Evolutionary conservation across 805 yeast genomes (phyloP).

Genomic region (Metschnikowia picachoensis): DNA sequence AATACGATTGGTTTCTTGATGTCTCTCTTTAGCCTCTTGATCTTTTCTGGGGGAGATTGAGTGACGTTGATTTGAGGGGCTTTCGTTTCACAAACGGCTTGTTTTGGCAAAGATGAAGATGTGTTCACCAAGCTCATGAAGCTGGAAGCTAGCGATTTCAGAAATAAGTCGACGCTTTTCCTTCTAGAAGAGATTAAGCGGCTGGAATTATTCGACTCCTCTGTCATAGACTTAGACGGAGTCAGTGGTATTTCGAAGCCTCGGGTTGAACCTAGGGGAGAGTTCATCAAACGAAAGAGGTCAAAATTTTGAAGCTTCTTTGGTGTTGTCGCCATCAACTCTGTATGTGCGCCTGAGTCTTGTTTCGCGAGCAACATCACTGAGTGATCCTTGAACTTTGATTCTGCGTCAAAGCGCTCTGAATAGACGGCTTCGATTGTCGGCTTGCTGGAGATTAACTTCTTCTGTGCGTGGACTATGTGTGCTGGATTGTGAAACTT

Average conservation of each 20-base stretch:
- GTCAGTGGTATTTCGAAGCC: slow-evolving; percentile 2
- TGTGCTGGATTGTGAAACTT: slow-evolving; percentile 39
- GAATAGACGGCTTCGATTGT: slow-evolving; percentile 32
- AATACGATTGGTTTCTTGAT: slow-evolving; percentile 23
- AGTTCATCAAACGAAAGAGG: slow-evolving; percentile 19
- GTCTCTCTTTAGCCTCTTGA: slow-evolving; percentile 14
- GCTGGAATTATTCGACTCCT: neutral
- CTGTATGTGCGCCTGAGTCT: neutral
- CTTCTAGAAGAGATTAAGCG: slow-evolving; percentile 7
- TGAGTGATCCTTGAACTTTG: slow-evolving; percentile 17
- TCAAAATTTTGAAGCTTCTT: slow-evolving; percentile 17
- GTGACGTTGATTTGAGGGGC: neutral
- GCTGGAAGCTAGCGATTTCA: slow-evolving; percentile 31
- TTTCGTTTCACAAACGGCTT: neutral
- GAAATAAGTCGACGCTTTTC: slow-evolving; percentile 20
- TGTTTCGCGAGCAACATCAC: slow-evolving; percentile 11
- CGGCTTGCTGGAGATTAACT: slow-evolving; percentile 17
- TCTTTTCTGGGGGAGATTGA: slow-evolving; percentile 17
- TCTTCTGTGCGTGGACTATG: slow-evolving; percentile 16
- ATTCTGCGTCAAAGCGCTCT: slow-evolving; percentile 9
- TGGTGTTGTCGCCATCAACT: slow-evolving; percentile 9
- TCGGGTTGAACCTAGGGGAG: slow-evolving; percentile 20
- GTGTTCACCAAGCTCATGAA: slow-evolving; percentile 23
- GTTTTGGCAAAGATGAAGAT: slow-evolving; percentile 6
- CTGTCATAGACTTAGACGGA: neutral